Conservation (phyloP, 2,329 filamentous ascomycete genomes). For the Colletotrichum tropicale region DNA sequence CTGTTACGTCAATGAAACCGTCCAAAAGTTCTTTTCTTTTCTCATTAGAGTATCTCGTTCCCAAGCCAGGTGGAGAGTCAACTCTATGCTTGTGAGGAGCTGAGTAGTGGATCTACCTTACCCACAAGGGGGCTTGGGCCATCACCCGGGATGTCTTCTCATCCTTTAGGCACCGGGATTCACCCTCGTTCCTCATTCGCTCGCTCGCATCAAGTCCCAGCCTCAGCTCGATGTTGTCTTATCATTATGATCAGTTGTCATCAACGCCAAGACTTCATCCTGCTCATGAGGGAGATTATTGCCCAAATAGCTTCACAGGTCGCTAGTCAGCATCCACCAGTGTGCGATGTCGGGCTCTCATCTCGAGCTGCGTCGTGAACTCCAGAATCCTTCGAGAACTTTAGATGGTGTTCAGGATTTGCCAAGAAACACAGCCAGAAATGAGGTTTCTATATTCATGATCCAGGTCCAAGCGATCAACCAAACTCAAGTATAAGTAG, state of each 20-base stretch:
- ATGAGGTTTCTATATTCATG: accelerated
- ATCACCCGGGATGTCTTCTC: background rate
- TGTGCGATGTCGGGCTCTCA: background rate
- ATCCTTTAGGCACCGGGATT: background rate
- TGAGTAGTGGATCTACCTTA: background rate
- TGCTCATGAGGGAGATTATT: background rate
- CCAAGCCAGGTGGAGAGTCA: background rate
- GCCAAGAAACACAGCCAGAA: background rate
- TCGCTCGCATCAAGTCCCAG: background rate
- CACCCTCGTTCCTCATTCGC: background rate
- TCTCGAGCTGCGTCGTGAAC: accelerated
- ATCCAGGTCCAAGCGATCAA: accelerated
- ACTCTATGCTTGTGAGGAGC: background rate
- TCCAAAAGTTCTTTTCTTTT: background rate
- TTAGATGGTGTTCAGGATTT: accelerated
- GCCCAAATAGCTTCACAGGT: background rate
- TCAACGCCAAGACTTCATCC: background rate
- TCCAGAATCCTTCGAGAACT: background rate
- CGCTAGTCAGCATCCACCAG: accelerated
- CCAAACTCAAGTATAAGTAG: background rate
- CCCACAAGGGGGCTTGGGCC: background rate
- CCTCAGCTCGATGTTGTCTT: background rate
- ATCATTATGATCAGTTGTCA: background rate
- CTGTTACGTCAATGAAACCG: background rate
- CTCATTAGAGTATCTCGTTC: background rate